These are phyloP conservation scores for Dendrobium chrysotoxum DNA, from an alignment of 106 monocot genomes.

Conservation along the genomic window DNA sequence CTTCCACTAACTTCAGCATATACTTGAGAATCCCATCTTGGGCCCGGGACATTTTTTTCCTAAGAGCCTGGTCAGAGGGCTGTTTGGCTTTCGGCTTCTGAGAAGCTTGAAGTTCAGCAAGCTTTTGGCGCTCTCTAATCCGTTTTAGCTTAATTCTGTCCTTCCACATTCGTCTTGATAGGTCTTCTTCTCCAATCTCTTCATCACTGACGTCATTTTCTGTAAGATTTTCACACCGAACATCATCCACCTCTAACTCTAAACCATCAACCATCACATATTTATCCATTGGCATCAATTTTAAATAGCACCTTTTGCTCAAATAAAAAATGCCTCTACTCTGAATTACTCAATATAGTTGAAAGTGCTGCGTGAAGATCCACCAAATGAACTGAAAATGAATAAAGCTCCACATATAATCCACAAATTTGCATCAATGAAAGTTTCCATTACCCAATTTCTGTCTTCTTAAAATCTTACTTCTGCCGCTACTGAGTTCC, in stretches of 20 bases:
- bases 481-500: not conserved
- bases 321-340: not conserved
- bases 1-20: slow-evolving; percentile 97
- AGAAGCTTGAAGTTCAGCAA: slow-evolving; percentile 33
- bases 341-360: not conserved
- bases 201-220: slow-evolving; percentile 99
- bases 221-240: slow-evolving; percentile 47
- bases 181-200: slow-evolving; percentile 73
- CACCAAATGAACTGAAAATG: not conserved
- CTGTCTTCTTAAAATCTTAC: not conserved
- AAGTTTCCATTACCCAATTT: not conserved
- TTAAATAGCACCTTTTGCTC: not conserved
- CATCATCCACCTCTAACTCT: slow-evolving; percentile 78
- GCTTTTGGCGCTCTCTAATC: slow-evolving; percentile 64
- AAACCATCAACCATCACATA: slow-evolving; percentile 32
- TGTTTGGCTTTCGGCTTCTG: slow-evolving; percentile 53
- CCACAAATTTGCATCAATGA: not conserved
- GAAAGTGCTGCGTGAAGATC: not conserved
- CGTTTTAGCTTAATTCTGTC: slow-evolving; percentile 78
- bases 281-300: slow-evolving; percentile 35
- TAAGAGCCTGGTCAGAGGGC: slow-evolving; percentile 74
- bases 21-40: slow-evolving; percentile 98
- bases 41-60: slow-evolving; percentile 95
- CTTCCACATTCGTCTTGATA: slow-evolving; percentile 88
- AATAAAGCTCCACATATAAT: not conserved